Evolutionary conservation across 768 basidiomycete species (phyloP), one percentile per base, ranked within the genome.

Genomic region (Russula abietina): DNA sequence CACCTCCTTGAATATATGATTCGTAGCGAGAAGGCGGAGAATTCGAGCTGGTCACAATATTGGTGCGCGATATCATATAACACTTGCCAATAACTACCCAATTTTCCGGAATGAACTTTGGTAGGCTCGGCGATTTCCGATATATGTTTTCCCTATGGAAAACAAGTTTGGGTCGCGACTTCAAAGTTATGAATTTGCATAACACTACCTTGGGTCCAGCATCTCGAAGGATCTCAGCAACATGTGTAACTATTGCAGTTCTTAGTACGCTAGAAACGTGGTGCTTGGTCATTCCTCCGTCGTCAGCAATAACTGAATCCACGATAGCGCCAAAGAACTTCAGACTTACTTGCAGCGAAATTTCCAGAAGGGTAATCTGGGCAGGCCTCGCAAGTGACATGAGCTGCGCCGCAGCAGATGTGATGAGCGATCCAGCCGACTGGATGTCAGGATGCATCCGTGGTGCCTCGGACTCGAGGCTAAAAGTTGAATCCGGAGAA

Each of bases 91-190:
- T 5, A 69, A 67, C 10, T 61, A 77, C 77, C 75, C 1, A 79
- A 67, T 62, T 76, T 76, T 26, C 65, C 57, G 2, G 73, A 56
- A 51, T 75, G 71, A 54, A 75, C 67, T 3, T 65, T 66, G 54
- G 70, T 72, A 26, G 71, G 73, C 26, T 66, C 68, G 12, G 73
- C 75, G 49, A 79, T 77, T 10, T 77, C 75, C 10, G 70, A 62
- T 17, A 73, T 69, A 39, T 79, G 77, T 28, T 76, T 57, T 0
- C 77, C 77, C 75, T 75, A 61, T 2, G 33, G 36, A 22, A 53
- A 32, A 24, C 30, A 1, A 24, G 3, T 11, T 12, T 26, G 12
- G n/a, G n/a, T n/a, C 4, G 9, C 5, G 24, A 28, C n/a, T 3
- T 22, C 2, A 43, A 10, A 9, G n/a, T 43, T 24, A 2, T 36